Base-by-base conservation (phyloP, 192 early-diverging fungal species). In the Dissophora globulifera region DNA sequence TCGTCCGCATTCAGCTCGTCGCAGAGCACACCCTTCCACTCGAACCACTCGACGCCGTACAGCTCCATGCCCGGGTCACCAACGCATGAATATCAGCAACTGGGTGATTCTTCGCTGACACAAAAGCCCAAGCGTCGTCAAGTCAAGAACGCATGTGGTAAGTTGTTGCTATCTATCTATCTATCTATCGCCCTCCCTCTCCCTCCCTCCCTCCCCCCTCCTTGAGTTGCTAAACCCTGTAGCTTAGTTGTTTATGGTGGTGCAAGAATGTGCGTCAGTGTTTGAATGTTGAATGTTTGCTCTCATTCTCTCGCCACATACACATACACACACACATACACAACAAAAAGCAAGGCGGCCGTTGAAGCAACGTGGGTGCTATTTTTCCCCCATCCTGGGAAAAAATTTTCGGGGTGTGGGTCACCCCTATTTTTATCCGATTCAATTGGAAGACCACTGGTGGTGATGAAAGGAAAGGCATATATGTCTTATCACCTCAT, bases 111-210 rank as follows among this genome's bases (percentile, higher is more conserved):
- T 8, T n/a, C 32, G 5, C 45, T 57, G 33, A 30, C 45, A 33
- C 55, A 62, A 8, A 78, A 74, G 46, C 62, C 62, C 35, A 94
- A 93, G 53, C 86, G 93, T 55, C 84, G 86, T 32, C 94, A 96
- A 64, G 94, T 96, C 50, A 96, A 96, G 69, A 96, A 94, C 79
- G 94, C 94, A 15, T 96, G 94, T 83, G 90, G 90, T 91, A 86
- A 70, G 81, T 76, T 29, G 17, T 29, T 54, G 43, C 22, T 46
- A 9, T 32, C 31, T 27, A 2, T 17, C 30, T n/a, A n/a, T n/a
- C n/a, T n/a, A n/a, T n/a, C n/a, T n/a, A n/a, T n/a, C n/a, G n/a
- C n/a, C n/a, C n/a, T n/a, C n/a, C n/a, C n/a, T n/a, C n/a, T n/a
- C n/a, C n/a, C n/a, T n/a, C 4, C 23, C 8, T 52, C 32, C 1